phyloP scores from a whole-genome alignment of 2,329 filamentous ascomycete genomes.

The Penicillium sumatraense region DNA sequence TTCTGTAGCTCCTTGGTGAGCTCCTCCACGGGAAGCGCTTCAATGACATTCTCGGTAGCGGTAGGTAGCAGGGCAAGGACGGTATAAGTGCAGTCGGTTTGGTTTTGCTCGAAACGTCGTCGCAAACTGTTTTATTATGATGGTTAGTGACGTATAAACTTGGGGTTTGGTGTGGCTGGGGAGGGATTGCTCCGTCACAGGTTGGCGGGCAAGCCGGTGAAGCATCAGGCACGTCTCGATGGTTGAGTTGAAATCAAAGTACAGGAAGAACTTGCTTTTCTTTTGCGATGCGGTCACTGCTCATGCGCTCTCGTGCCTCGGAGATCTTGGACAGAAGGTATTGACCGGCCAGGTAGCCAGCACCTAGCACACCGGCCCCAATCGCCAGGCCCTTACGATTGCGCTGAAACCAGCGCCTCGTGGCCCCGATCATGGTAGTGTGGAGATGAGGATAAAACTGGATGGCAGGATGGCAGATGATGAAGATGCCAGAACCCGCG shows the following conservation, averaged over 20 bases:
- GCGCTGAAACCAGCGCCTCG: constrained; percentile 87
- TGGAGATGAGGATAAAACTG: not conserved
- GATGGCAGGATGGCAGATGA: constrained; percentile 9
- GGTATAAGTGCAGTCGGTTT: constrained; percentile 97
- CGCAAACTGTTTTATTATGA: constrained; percentile 69
- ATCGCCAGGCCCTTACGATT: constrained; percentile 90
- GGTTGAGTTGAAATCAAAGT: not conserved
- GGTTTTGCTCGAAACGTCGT: constrained; percentile 96
- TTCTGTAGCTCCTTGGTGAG: constrained; percentile 93
- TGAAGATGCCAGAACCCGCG: constrained; percentile 1
- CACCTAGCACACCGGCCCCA: constrained; percentile 83
- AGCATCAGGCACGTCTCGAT: not conserved
- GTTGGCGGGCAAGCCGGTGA: constrained; percentile 16
- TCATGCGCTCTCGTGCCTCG: constrained; percentile 94
- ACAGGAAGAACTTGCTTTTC: constrained; percentile 73
- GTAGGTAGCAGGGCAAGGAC: constrained; percentile 94
- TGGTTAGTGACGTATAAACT: constrained; percentile 19
- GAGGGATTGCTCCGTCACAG: constrained; percentile 7
- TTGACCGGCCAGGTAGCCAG: constrained; percentile 88
- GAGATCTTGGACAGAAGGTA: constrained; percentile 91
- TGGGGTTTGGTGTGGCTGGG: constrained; percentile 14
- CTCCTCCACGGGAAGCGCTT: constrained; percentile 86
- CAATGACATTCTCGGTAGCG: constrained; percentile 84
- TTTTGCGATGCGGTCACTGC: constrained; percentile 90
- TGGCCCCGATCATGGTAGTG: constrained; percentile 68